Percentiles rank a stretch among this genome's conserved stretches.
Evolutionary conservation across 441 rosid species (phyloP).

Genomic region (Pelargonium citronellum): DNA sequence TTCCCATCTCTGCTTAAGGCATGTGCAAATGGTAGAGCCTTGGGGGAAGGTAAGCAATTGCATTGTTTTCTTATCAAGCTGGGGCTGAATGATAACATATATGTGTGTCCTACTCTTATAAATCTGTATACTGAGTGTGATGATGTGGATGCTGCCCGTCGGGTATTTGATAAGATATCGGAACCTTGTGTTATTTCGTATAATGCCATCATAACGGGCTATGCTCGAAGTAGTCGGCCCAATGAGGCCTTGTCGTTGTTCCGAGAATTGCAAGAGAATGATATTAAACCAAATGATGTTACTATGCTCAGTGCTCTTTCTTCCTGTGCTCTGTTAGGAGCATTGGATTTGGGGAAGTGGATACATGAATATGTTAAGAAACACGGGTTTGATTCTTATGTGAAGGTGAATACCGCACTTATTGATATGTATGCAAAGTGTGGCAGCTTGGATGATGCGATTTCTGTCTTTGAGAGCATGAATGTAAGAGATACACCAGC

Average conservation of each 20-base stretch:
- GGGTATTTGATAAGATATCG: slow-evolving; percentile 46
- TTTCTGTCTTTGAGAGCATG: slow-evolving; percentile 52
- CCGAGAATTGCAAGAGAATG: slow-evolving; percentile 55
- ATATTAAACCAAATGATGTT: slow-evolving; percentile 56
- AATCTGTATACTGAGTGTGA: slow-evolving; percentile 62
- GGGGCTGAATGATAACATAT: slow-evolving; percentile 41
- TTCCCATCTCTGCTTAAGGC: slow-evolving; percentile 71
- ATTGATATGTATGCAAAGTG: slow-evolving; percentile 80
- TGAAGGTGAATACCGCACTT: slow-evolving; percentile 68
- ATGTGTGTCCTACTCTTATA: slow-evolving; percentile 56
- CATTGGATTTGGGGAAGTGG: slow-evolving; percentile 77
- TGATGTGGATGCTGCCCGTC: slow-evolving; percentile 55
- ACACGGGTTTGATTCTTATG: slow-evolving; percentile 42
- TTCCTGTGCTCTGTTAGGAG: slow-evolving; percentile 63
- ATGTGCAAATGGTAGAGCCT: slow-evolving; percentile 45
- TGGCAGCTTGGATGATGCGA: slow-evolving; percentile 67
- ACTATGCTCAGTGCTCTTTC: slow-evolving; percentile 67
- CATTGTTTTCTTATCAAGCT: slow-evolving; percentile 56
- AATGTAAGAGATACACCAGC: slow-evolving; percentile 50
- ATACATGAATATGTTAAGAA: slow-evolving; percentile 67
- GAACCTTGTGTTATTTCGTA: slow-evolving; percentile 62
- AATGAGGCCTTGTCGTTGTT: slow-evolving; percentile 69
- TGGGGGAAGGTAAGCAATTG: slow-evolving; percentile 65
- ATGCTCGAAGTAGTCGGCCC: slow-evolving; percentile 55
- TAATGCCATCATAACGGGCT: slow-evolving; percentile 61